Evolutionary conservation across 352 stramenopile genomes (phyloP).

Genomic region (Phytophthora agathidicida): DNA sequence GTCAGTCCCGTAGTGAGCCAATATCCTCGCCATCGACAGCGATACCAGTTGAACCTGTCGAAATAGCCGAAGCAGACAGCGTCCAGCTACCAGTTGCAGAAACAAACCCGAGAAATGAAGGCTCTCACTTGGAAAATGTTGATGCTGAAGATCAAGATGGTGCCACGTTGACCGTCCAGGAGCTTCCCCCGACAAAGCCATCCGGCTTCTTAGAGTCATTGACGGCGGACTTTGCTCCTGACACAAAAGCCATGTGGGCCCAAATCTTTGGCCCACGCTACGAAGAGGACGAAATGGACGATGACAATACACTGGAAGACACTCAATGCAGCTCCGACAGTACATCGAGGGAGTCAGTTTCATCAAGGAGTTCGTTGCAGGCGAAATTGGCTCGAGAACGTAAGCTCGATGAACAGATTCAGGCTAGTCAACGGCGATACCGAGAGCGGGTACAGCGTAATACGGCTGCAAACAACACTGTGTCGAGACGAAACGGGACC

Average conservation of each 20-base stretch:
- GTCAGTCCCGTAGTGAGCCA: no score
- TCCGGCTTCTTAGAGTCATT: conserved; percentile 33
- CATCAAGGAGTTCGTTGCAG: conserved; percentile 32
- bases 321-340: conserved; percentile 4
- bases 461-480: conserved; percentile 5
- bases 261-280: conserved; percentile 67
- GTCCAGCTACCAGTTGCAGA: neutral
- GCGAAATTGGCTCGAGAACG: conserved; percentile 47
- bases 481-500: neutral
- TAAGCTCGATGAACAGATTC: conserved; percentile 53
- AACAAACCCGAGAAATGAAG: neutral
- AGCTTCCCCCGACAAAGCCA: conserved; percentile 9
- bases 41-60: neutral
- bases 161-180: neutral
- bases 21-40: no score
- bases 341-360: conserved; percentile 5
- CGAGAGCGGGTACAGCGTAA: conserved; percentile 24
- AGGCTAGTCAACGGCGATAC: conserved; percentile 38
- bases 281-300: conserved; percentile 43
- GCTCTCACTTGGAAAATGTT: neutral
- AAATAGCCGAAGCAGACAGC: neutral
- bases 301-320: neutral
- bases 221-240: conserved; percentile 38
- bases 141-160: neutral
- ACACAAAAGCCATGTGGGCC: conserved; percentile 50